Conservation (phyloP, 257 asterid species). For the Salvia miltiorrhiza region DNA sequence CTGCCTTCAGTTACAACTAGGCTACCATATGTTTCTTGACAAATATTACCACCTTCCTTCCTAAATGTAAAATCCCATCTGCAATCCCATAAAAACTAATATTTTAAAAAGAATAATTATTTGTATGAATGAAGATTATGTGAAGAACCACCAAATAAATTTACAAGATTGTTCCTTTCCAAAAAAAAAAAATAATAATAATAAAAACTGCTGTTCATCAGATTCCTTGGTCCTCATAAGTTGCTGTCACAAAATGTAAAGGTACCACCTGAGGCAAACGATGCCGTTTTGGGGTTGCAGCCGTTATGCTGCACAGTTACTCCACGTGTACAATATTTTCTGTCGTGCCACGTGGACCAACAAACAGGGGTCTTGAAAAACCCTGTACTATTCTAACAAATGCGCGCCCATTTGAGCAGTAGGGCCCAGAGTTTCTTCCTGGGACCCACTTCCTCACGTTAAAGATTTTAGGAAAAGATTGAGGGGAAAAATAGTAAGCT, state of each 20-base stretch:
- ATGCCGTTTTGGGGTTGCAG: constrained; percentile 12
- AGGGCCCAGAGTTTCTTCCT: constrained; percentile 21
- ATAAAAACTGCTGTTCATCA: neutral
- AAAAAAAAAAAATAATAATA: neutral
- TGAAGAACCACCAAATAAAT: constrained; percentile 5
- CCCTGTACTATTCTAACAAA: constrained; percentile 21
- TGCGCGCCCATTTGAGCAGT: constrained; percentile 23
- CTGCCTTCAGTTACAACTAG: constrained; percentile 21
- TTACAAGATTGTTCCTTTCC: neutral
- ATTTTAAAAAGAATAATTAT: neutral
- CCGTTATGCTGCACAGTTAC: constrained; percentile 25
- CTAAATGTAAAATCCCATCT: neutral
- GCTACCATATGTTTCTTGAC: constrained; percentile 5
- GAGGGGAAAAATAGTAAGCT: constrained; percentile 24
- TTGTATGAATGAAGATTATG: neutral
- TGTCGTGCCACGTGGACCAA: constrained; percentile 34
- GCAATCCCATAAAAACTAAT: constrained; percentile 2
- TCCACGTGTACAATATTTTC: constrained; percentile 28
- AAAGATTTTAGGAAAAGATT: constrained; percentile 19
- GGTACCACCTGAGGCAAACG: neutral
- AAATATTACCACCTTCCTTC: constrained; percentile 12
- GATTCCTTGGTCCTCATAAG: neutral
- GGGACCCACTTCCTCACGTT: constrained; percentile 33
- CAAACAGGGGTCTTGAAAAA: constrained; percentile 15
- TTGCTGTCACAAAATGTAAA: neutral